Conservation (phyloP, 2,329 filamentous ascomycete species). For the Chrysosporium keratinophilum region DNA sequence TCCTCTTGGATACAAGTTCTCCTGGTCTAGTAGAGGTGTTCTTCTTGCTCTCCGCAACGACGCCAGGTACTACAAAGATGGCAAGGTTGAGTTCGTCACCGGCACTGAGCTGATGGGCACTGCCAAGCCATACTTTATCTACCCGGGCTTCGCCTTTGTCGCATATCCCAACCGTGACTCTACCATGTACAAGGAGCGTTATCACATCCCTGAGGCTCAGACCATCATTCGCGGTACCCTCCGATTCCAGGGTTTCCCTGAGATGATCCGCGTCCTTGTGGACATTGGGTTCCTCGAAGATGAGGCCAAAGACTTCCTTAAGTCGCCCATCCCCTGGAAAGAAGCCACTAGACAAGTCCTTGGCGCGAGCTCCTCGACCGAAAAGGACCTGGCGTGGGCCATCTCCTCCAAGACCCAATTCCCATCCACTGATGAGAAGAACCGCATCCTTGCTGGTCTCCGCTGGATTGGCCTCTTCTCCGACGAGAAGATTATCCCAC, state of each 20-base stretch:
- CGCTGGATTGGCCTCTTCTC: constrained; percentile 62
- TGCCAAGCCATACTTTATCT: constrained; percentile 85
- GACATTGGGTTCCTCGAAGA: constrained; percentile 83
- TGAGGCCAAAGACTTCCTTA: constrained; percentile 53
- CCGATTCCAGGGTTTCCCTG: constrained; percentile 78
- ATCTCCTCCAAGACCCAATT: constrained; percentile 70
- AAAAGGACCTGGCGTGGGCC: constrained; percentile 60
- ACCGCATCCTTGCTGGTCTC: constrained; percentile 60
- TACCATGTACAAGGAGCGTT: constrained; percentile 75
- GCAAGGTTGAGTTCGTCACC: constrained; percentile 57
- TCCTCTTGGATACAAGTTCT: constrained; percentile 90
- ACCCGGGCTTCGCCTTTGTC: constrained; percentile 78
- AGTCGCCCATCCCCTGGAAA: constrained; percentile 64
- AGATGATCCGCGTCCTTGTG: constrained; percentile 78
- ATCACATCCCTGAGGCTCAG: constrained; percentile 82
- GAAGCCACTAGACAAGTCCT: constrained; percentile 72
- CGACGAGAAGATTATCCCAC: constrained; percentile 56
- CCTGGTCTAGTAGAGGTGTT: constrained; percentile 69
- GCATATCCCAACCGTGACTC: constrained; percentile 91
- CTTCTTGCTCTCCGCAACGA: constrained; percentile 75
- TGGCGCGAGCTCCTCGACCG: constrained; percentile 53
- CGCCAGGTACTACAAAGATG: constrained; percentile 73
- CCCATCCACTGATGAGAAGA: constrained; percentile 54
- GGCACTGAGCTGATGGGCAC: constrained; percentile 67
- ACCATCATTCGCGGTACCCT: constrained; percentile 78